Evolutionary conservation across 768 basidiomycete genomes (phyloP), one percentile per base, ranked within the genome.

Genomic region (Russula vinacea): DNA sequence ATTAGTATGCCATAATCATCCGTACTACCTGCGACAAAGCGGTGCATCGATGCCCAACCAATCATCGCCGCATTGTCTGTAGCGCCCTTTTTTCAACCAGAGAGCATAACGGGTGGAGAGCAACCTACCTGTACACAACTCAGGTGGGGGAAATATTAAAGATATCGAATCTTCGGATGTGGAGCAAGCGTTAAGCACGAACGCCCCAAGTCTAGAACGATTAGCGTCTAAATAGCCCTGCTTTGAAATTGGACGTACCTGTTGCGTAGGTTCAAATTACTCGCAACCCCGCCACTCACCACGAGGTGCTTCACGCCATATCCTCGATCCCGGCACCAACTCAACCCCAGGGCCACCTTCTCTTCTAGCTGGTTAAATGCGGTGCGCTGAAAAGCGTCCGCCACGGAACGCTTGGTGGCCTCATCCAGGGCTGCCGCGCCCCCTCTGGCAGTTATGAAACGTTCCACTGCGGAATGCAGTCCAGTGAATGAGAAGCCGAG

Each of bases 31-130:
- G 76, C 77, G 29, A 88, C 78, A 66, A 97, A 90, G 14, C 94
- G 84, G 69, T 87, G 77, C 82, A 95, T 88, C 0, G 91, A 87
- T 4, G 94, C 90, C 90, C 89, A 96, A 2, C 84, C 96, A 68
- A 98, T 91, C 96, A 98, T 98, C 10, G 84, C 95, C 0, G 96
- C 96, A 73, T 98, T 98, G 70, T 98, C 96, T 95, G 67, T 24
- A 32, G 3, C 22, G 33, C 32, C 26, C 40, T 17, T 33, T 33
- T 42, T 49, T 57, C 44, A 58, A 32, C 45, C 16, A 19, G 8
- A 35, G 2, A 4, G 58, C 5, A 39, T n/a, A 33, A 32, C 24
- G n/a, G 22, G 11, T 44, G 10, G 2, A 26, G 59, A 19, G 8
- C n/a, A 19, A 67, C 78, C 59, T 62, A 90, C 92, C 92, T 71